Evolutionary conservation across 1,139 yeast species (phyloP), one percentile per base, ranked within the genome.

Genomic region (Diutina rugosa): DNA sequence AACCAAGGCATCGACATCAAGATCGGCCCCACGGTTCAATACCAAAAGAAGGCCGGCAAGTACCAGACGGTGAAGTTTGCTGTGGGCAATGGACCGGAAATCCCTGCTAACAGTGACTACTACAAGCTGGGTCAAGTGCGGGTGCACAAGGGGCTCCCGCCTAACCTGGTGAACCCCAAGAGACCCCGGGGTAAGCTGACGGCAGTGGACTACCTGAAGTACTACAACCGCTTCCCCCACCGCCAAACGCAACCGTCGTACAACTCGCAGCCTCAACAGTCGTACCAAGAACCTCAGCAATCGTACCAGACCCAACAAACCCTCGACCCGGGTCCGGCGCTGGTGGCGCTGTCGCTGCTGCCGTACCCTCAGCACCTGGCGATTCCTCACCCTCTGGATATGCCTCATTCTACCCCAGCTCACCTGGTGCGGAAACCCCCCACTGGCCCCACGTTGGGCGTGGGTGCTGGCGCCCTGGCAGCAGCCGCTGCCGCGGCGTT

Each of bases 1-100:
- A 83, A 84, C 62, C 79, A 81, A 6, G 78, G 80, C 0, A 71
- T 89, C 48, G 74, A 77, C 7, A 78, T 95, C 54, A 80, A 79
- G 56, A 79, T 95, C 61, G 95, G 86, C 2, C 80, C 88, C 6
- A 80, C 88, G 0, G 79, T 95, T 58, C 81, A 81, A 59, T 95
- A 93, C 69, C 89, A 85, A 70, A 95, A 93, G 78, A 93, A 91
- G 67, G 90, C 97, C 0, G 96, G 96, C 3, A 87, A 86, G 67
- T 73, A 79, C 59, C 93, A 90, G 59, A 69, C 80, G 4, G 86
- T 95, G 61, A 91, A 88, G 68, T 82, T 87, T 63, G 81, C 77
- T 54, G 67, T 76, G 54, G 84, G 87, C 2, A 66, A 66, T 29
- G 69, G 73, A 18, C 90, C 95, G 5, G 69, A 67, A 10, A 32